A percentile compares a stretch with the other conserved stretches of the same genome.
Conservation (phyloP, 23 red algal genomes). For the Gracilaria gracilis region DNA sequence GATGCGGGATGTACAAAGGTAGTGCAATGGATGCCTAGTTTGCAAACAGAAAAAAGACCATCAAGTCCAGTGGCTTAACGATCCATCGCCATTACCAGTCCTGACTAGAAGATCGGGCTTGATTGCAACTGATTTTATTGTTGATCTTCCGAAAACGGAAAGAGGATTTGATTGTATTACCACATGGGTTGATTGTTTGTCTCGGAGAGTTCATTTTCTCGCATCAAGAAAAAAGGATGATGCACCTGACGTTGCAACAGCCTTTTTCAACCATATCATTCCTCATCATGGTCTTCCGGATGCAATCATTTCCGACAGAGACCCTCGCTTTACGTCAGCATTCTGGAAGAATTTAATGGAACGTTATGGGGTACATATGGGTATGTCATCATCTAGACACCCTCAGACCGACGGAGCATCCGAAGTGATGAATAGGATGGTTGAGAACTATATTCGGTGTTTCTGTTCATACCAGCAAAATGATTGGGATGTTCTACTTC, state of each 20-base stretch:
- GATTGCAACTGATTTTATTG: slow-evolving; percentile 25
- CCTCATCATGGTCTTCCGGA: slow-evolving; percentile 7
- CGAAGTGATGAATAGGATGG: slow-evolving; percentile 30
- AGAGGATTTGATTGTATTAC: slow-evolving; percentile 34
- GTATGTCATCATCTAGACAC: background rate
- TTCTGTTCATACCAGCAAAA: slow-evolving; percentile 5
- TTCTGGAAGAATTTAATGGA: slow-evolving; percentile 32
- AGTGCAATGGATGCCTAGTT: background rate
- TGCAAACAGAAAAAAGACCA: slow-evolving; percentile 33
- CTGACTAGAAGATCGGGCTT: slow-evolving; percentile 10
- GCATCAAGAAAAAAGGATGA: background rate
- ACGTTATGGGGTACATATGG: slow-evolving; percentile 16
- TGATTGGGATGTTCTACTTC: slow-evolving; percentile 23
- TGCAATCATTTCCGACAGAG: background rate
- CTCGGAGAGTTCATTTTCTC: slow-evolving; percentile 21
- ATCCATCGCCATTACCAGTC: background rate
- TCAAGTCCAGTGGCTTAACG: background rate
- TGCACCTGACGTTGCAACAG: background rate
- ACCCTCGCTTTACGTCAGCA: slow-evolving; percentile 7
- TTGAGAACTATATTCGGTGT: slow-evolving; percentile 44
- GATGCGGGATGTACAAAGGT: background rate
- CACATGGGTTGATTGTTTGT: slow-evolving; percentile 30
- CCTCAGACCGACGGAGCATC: slow-evolving; percentile 25
- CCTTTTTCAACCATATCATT: slow-evolving; percentile 14
- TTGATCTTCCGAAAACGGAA: background rate